Conservation (phyloP, 2,329 filamentous ascomycete species). For the Nigrospora sphaerica region DNA sequence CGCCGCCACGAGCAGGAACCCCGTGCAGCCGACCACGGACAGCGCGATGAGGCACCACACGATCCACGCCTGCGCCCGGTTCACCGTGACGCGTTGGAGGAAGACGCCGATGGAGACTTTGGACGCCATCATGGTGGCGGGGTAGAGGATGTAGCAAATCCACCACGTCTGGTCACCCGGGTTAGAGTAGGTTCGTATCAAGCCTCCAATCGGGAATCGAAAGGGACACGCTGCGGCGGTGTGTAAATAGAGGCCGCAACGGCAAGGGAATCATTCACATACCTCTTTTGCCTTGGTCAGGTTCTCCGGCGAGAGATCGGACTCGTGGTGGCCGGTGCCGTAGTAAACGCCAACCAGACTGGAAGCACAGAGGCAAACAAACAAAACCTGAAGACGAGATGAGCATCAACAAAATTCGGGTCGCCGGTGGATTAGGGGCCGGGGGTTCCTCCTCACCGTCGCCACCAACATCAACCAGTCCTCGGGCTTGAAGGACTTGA, state of each 20-base stretch:
- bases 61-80: conserved; percentile 1
- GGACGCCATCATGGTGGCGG: conserved; percentile 2
- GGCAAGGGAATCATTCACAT: too few relatives aligned
- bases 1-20: background rate
- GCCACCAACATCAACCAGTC: conserved; percentile 24
- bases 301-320: background rate
- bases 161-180: background rate
- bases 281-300: background rate
- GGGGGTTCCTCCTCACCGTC: conserved; percentile 13
- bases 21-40: background rate
- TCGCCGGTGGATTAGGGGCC: too few relatives aligned
- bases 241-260: too few relatives aligned
- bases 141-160: conserved; percentile 3
- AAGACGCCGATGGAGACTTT: conserved; percentile 7
- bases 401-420: too few relatives aligned
- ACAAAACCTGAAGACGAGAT: background rate
- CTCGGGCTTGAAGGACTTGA: conserved; percentile 20
- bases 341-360: background rate
- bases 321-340: conserved; percentile 2
- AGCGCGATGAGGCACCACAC: background rate
- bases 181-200: too few relatives aligned
- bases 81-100: conserved; percentile 5
- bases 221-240: too few relatives aligned
- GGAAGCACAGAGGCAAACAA: background rate
- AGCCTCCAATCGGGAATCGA: too few relatives aligned